phyloP scores from a whole-genome alignment of 257 asterid species.

The Verbena officinalis region DNA sequence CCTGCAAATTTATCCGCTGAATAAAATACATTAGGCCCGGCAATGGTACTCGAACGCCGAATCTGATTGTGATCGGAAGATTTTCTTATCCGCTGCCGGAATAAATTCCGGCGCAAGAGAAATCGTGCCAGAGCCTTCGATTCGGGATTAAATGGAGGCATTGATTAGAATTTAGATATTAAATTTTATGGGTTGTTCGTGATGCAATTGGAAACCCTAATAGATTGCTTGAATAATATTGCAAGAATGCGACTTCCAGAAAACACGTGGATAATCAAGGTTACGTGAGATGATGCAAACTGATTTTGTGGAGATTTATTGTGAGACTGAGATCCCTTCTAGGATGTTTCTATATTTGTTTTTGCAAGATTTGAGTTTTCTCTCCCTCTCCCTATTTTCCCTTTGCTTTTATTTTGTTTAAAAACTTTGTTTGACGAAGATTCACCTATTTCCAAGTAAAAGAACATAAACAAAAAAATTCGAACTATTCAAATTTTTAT shows the following conservation, averaged over 20 bases:
- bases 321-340: neutral
- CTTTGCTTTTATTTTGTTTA: neutral
- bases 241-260: constrained; percentile 1
- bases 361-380: neutral
- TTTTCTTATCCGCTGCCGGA: constrained; percentile 36
- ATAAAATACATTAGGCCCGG: constrained; percentile 37
- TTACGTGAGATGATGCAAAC: neutral
- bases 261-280: constrained; percentile 18
- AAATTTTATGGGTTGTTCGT: neutral
- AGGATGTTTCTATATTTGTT: neutral
- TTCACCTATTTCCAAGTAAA: too few relatives aligned
- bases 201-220: constrained; percentile 28
- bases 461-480: too few relatives aligned
- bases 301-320: constrained; percentile 14
- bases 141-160: constrained; percentile 58
- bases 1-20: constrained; percentile 24
- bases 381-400: neutral
- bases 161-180: constrained; percentile 22
- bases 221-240: neutral
- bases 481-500: too few relatives aligned
- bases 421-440: too few relatives aligned
- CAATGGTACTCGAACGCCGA: constrained; percentile 53
- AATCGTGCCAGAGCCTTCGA: constrained; percentile 54
- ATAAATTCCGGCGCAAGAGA: constrained; percentile 36
- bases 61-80: constrained; percentile 36